phyloP scores from a whole-genome alignment of 2,329 filamentous ascomycete genomes.

The Phyllosticta capitalensis region DNA sequence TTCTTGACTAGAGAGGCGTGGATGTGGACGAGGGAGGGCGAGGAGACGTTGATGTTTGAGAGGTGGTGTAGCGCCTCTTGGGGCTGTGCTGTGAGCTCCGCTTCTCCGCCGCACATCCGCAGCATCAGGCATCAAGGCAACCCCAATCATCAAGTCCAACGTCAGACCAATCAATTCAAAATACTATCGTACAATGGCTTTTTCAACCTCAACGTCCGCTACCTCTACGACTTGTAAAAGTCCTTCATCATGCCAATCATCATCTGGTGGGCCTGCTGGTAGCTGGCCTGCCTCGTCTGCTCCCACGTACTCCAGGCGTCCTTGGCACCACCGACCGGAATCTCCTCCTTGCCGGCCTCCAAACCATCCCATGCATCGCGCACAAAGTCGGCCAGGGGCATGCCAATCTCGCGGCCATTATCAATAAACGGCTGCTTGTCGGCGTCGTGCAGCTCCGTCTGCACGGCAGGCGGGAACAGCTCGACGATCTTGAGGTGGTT shows the following conservation, averaged over 20 bases:
- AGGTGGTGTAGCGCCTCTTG: not conserved
- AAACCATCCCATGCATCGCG: conserved; percentile 41
- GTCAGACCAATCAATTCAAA: too few relatives aligned
- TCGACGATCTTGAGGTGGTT: conserved; percentile 46
- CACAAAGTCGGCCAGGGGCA: conserved; percentile 45
- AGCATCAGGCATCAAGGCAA: not conserved
- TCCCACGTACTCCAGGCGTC: conserved; percentile 39
- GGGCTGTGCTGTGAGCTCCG: not conserved
- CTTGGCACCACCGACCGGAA: conserved; percentile 39
- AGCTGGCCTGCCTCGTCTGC: conserved; percentile 34
- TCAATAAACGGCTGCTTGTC: conserved; percentile 47
- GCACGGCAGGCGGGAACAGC: conserved; percentile 46
- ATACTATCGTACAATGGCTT: too few relatives aligned
- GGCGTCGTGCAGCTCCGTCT: conserved; percentile 47
- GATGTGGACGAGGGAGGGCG: not conserved
- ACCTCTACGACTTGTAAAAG: conserved; percentile 1
- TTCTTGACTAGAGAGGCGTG: not conserved
- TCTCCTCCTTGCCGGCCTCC: conserved; percentile 40
- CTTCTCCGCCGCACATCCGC: not conserved
- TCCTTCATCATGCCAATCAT: conserved; percentile 5
- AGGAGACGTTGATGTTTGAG: not conserved
- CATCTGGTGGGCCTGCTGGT: not conserved
- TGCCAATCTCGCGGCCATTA: conserved; percentile 41
- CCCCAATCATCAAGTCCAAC: too few relatives aligned
- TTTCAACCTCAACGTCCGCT: too few relatives aligned